Evolutionary conservation across 768 basidiomycete species (phyloP), one percentile per base, ranked within the genome.

Genomic region (Boletus reticulatus): DNA sequence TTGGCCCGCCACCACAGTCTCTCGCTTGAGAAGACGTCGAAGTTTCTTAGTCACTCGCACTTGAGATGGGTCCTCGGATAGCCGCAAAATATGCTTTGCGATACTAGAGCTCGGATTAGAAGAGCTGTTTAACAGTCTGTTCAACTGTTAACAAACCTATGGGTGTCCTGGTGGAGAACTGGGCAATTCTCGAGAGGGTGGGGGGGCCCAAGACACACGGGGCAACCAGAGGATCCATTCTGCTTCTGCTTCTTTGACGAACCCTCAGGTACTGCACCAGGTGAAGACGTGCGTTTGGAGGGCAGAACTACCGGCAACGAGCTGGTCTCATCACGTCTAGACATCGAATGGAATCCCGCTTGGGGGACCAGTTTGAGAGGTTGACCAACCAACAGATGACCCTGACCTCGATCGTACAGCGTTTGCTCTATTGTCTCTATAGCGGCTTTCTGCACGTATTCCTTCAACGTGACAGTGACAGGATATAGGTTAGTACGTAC

Each of bases 351-450:
- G 14, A 55, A 47, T 22, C 31, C 60, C n/a, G 70, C 62, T 46
- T 65, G 71, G 43, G 73, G 75, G 14, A 87, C 70, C 12, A 83
- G 79, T 58, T 80, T 76, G 6, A 88, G 75, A 41, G 88, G 87
- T 65, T 91, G 88, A 2, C 83, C 84, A 37, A 72, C 73, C 52
- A 90, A 78, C 20, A 89, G 70, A 47, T 78, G 65, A 2, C 80
- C 67, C 41, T 84, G 76, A 4, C 87, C 85, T 16, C 87, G 81
- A 49, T 71, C 59, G 55, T 76, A 64, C 14, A 93, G 73, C 4
- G 82, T 77, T 55, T 83, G 76, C 54, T 93, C 91, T 57, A 93
- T 91, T 7, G 83, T 82, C 27, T 72, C 70, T 48, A 93, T 80
- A 13, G 91, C 90, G 43, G 78, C 81, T 60, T 71, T 75, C 89